phyloP scores from a whole-genome alignment of 805 yeast genomes.

The Kuraishia cidri region DNA sequence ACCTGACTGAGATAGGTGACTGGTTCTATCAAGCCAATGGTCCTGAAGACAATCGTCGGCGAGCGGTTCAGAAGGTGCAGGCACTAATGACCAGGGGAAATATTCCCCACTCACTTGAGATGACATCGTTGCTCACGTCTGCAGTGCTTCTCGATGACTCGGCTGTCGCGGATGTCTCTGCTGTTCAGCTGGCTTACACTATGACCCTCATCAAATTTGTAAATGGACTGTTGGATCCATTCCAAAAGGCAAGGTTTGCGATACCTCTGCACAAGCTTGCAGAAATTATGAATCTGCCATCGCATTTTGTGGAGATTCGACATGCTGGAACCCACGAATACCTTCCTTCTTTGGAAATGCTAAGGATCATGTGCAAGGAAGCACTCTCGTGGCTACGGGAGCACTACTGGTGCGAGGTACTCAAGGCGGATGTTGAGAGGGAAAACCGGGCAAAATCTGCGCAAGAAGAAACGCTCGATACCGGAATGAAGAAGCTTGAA shows the following conservation, averaged over 20 bases:
- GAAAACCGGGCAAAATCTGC: conserved; percentile 6
- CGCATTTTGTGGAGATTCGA: conserved; percentile 79
- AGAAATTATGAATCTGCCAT: conserved; percentile 55
- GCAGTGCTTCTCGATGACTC: not conserved
- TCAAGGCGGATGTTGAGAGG: conserved; percentile 7
- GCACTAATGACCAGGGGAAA: conserved; percentile 52
- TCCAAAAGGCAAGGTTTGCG: conserved; percentile 72
- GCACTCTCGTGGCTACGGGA: conserved; percentile 72
- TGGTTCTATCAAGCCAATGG: conserved; percentile 40
- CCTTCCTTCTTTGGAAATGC: conserved; percentile 60
- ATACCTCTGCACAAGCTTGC: conserved; percentile 76
- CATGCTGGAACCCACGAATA: conserved; percentile 89
- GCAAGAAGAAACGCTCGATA: conserved; percentile 12
- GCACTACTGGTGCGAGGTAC: conserved; percentile 57
- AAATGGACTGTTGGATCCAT: conserved; percentile 83
- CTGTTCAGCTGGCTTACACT: conserved; percentile 47
- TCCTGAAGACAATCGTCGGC: conserved; percentile 14
- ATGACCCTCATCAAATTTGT: conserved; percentile 81
- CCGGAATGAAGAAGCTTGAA: conserved; percentile 7
- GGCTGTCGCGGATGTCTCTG: conserved; percentile 18
- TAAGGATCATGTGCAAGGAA: conserved; percentile 46
- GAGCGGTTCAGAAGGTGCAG: conserved; percentile 44
- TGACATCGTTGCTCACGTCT: conserved; percentile 50
- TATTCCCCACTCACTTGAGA: conserved; percentile 65
- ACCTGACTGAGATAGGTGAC: conserved; percentile 32